A percentile compares a stretch with the other conserved stretches of the same genome.
Evolutionary conservation across 805 yeast genomes (phyloP).

Genomic region (Myxozyma geophila): DNA sequence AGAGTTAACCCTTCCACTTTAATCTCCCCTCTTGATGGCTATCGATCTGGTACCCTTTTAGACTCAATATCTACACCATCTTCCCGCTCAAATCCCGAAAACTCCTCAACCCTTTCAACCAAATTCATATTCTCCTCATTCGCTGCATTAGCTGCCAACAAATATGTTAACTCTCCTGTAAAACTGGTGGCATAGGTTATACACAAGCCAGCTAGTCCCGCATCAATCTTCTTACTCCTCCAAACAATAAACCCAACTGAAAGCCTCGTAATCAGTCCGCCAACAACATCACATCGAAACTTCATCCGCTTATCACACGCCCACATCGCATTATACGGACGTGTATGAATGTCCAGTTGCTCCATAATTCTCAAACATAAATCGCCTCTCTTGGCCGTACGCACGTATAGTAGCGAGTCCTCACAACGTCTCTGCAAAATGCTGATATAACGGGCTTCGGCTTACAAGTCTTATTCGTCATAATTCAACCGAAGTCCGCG

Average conservation of each 20-base stretch:
- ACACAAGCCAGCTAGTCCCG: constrained; percentile 50
- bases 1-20: constrained; percentile 61
- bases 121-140: constrained; percentile 78
- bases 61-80: constrained; percentile 58
- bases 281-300: constrained; percentile 61
- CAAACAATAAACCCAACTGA: constrained; percentile 63
- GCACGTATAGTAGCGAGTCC: constrained; percentile 72
- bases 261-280: constrained; percentile 57
- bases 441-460: constrained; percentile 74
- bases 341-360: constrained; percentile 64
- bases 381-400: constrained; percentile 54
- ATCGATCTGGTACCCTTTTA: constrained; percentile 52
- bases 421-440: constrained; percentile 69
- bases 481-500: constrained; percentile 71
- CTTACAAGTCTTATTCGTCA: constrained; percentile 70
- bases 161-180: constrained; percentile 57
- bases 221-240: constrained; percentile 61
- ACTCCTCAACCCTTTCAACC: constrained; percentile 70
- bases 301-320: constrained; percentile 77
- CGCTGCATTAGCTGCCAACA: constrained; percentile 67
- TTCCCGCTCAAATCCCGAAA: constrained; percentile 70
- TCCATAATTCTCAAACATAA: constrained; percentile 53
- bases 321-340: constrained; percentile 64
- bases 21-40: constrained; percentile 73
- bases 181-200: constrained; percentile 50